Base-by-base conservation (phyloP, 768 basidiomycete species). In the Amanita fuliginea region DNA sequence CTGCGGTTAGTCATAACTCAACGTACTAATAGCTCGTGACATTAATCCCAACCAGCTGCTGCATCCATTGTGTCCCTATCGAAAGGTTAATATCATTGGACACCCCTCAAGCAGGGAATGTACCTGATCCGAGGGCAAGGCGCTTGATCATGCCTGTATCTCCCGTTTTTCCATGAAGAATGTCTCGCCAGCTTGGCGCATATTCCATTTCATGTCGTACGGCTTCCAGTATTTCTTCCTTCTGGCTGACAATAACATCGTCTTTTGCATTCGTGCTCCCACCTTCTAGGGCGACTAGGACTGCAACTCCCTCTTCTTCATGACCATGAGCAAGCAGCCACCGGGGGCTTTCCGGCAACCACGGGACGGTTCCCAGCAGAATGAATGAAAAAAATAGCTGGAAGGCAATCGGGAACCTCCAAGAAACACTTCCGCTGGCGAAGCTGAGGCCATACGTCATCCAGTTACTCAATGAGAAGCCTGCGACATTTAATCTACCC, bases 381-480 rank as follows among this genome's bases (percentile, higher is more conserved):
- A 74, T 63, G 26, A 69, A 42, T 7, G 73, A 73, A 56, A 74
- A 76, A 3, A 69, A 57, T 19, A 76, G 65, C 47, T 76, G 73
- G 52, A 76, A 74, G 1, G 73, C 73, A 43, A 76, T 74, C 3
- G 73, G 74, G 60, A 74, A 74, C 5, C 74, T 61, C 74, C 73
- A 74, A 8, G 70, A 59, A 14, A 74, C 58, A 56, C 67, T 70
- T 18, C 73, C 72, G 5, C 59, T 46, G 14, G 67, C 54, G 55
- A 69, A 75, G 55, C 72, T 74, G 55, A 74, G 72, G 8, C 72
- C 71, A 53, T 75, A 75, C 0, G 74, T 75, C 70, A 75, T 72
- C 74, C 74, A 75, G 51, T 75, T 74, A 50, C 71, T 73, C 36
- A 74, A 54, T 1, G 73, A 74, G 53, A 75, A 75, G 0, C 72